phyloP scores from a whole-genome alignment of 2,329 filamentous ascomycete genomes.

The Zymoseptoria pseudotritici region DNA sequence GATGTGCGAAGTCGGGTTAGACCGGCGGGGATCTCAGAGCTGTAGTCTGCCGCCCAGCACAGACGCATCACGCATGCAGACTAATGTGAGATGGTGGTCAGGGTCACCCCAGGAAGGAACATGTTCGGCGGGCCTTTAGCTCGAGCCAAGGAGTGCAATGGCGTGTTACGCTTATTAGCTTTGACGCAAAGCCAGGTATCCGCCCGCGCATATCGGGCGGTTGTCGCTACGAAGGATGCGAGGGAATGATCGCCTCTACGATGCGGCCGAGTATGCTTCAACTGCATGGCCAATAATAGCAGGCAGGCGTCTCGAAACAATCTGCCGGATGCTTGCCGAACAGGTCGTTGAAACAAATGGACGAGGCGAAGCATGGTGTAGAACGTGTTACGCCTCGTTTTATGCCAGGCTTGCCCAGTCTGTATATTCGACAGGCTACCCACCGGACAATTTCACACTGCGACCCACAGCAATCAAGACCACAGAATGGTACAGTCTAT shows the following conservation, averaged over 20 bases:
- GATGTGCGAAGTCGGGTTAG: neutral
- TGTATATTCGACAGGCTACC: neutral
- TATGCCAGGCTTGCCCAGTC: neutral
- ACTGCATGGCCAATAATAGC: neutral
- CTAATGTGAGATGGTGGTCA: neutral
- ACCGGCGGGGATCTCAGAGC: neutral
- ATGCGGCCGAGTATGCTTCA: neutral
- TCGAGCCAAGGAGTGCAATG: neutral
- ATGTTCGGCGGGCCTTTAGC: neutral
- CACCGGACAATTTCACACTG: neutral
- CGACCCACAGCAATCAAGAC: neutral
- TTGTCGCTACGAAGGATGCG: neutral
- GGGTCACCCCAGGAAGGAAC: neutral
- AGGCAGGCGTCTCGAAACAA: neutral
- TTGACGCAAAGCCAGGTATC: neutral
- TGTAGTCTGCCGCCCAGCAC: neutral
- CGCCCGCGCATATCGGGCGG: neutral
- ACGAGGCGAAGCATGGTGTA: neutral
- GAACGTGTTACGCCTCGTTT: neutral
- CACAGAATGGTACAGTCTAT: neutral
- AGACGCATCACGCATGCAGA: neutral
- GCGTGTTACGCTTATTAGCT: neutral
- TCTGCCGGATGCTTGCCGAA: neutral
- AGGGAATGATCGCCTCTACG: neutral
- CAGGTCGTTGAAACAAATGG: neutral